These are phyloP conservation scores for Pichia sp. DNA, from an alignment of 1,139 yeast species.

Conservation along the genomic window DNA sequence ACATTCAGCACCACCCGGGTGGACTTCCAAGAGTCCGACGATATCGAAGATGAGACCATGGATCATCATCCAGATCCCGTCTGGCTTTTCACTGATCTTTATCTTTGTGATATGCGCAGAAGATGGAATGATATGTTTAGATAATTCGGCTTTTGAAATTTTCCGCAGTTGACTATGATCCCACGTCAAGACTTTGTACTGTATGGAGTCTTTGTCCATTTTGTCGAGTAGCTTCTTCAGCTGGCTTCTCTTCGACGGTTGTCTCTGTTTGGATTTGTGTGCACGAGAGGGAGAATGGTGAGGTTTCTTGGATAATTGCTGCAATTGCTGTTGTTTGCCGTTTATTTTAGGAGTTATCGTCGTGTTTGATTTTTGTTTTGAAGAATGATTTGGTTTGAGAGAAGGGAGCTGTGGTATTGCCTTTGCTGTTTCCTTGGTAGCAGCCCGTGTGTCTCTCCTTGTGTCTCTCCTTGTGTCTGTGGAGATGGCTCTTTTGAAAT, in stretches of 20 bases:
- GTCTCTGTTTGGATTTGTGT: neutral
- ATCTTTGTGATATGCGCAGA: conserved; percentile 4
- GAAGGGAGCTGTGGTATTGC: too few relatives aligned
- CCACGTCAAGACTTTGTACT: conserved; percentile 9
- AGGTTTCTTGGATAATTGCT: too few relatives aligned
- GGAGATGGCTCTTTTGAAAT: neutral
- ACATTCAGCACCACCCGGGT: conserved; percentile 74
- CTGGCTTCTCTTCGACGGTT: neutral
- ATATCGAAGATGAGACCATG: conserved; percentile 63
- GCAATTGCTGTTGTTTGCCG: too few relatives aligned
- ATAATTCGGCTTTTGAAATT: conserved; percentile 11
- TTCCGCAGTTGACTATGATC: conserved; percentile 7
- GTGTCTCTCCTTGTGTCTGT: too few relatives aligned
- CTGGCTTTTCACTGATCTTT: conserved; percentile 28
- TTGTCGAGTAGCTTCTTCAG: neutral
- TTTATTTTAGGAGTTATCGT: neutral
- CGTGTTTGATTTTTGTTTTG: neutral
- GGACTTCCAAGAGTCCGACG: conserved; percentile 46
- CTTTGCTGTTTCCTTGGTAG: neutral
- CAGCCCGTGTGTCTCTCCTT: neutral
- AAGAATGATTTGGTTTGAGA: too few relatives aligned
- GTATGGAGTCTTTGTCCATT: conserved; percentile 8
- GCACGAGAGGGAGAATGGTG: too few relatives aligned
- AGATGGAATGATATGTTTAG: conserved; percentile 17
- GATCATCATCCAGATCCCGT: conserved; percentile 66